Percentiles rank a stretch among this genome's conserved stretches.
Conservation (phyloP, 352 stramenopile species). For the Globisporangium cystogenes region DNA sequence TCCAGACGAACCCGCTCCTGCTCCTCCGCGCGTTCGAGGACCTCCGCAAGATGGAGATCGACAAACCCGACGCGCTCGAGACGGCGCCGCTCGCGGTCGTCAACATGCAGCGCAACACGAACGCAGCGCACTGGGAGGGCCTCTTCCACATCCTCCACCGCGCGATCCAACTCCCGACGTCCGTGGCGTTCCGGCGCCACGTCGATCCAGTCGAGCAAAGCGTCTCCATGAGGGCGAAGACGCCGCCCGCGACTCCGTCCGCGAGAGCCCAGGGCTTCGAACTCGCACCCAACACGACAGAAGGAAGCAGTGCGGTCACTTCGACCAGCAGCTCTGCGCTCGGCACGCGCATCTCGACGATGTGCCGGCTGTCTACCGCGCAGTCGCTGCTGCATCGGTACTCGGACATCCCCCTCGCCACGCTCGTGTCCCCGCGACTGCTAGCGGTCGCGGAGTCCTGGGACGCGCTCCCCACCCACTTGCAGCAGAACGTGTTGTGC, state of each 20-base stretch:
- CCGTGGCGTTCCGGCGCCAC: conserved; percentile 7
- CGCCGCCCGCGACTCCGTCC: not conserved
- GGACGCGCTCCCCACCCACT: conserved; percentile 16
- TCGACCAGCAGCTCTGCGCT: not conserved
- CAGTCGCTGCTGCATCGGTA: conserved; percentile 20
- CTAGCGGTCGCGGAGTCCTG: conserved; percentile 19
- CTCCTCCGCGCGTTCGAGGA: conserved; percentile 21
- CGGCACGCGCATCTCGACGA: not conserved
- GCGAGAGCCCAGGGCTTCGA: not conserved
- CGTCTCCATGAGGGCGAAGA: not conserved
- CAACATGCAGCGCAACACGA: conserved; percentile 21
- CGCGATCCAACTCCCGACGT: conserved; percentile 20
- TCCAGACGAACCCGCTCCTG: conserved; percentile 16
- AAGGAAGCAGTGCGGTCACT: not conserved
- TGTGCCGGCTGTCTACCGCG: conserved; percentile 8
- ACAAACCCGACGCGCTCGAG: conserved; percentile 30
- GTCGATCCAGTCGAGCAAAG: not conserved
- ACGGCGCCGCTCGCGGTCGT: conserved; percentile 32
- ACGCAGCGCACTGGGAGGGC: conserved; percentile 29
- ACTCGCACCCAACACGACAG: not conserved
- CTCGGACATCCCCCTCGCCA: conserved; percentile 19
- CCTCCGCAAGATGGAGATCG: conserved; percentile 28
- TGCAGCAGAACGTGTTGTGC: conserved; percentile 23
- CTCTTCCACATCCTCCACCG: conserved; percentile 43
- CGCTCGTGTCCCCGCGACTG: conserved; percentile 17